A percentile compares a stretch with the other conserved stretches of the same genome.
phyloP scores from a whole-genome alignment of 139 green algal species.

The Micromonas pusilla region DNA sequence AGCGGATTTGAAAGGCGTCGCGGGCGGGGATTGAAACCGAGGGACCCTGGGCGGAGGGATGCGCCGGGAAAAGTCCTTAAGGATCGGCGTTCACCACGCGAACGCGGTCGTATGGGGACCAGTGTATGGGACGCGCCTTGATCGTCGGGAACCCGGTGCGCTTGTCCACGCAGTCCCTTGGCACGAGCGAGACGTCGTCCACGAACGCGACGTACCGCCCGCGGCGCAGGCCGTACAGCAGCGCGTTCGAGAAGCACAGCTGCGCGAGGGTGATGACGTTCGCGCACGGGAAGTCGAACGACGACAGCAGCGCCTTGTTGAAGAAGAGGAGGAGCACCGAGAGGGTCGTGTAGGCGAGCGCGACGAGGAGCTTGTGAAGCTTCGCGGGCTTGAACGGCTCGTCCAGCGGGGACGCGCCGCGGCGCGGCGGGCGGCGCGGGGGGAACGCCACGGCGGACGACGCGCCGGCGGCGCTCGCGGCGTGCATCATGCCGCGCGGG shows the following conservation, averaged over 20 bases:
- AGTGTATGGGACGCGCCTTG: too few relatives aligned
- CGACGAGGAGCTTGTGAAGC: conserved; percentile 10
- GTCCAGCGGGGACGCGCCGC: too few relatives aligned
- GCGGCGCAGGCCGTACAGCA: neutral
- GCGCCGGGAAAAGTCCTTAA: too few relatives aligned
- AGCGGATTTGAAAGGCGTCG: too few relatives aligned
- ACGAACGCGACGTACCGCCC: neutral
- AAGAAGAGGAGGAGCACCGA: conserved; percentile 40
- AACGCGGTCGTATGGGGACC: too few relatives aligned
- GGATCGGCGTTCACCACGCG: too few relatives aligned
- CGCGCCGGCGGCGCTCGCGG: too few relatives aligned
- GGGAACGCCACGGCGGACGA: too few relatives aligned
- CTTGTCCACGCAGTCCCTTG: neutral
- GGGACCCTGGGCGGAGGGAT: too few relatives aligned
- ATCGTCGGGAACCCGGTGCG: neutral
- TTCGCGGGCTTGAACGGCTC: neutral
- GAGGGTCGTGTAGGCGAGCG: conserved; percentile 38
- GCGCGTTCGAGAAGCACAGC: conserved; percentile 7
- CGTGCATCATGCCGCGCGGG: too few relatives aligned
- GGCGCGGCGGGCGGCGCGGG: too few relatives aligned
- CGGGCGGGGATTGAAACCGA: too few relatives aligned
- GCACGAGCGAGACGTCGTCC: neutral
- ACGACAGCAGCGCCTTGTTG: conserved; percentile 42
- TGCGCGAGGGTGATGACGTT: conserved; percentile 43
- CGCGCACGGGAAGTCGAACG: conserved; percentile 39